phyloP scores from a whole-genome alignment of 2,329 filamentous ascomycete species.

The Aspergillus ochraceoroseus region DNA sequence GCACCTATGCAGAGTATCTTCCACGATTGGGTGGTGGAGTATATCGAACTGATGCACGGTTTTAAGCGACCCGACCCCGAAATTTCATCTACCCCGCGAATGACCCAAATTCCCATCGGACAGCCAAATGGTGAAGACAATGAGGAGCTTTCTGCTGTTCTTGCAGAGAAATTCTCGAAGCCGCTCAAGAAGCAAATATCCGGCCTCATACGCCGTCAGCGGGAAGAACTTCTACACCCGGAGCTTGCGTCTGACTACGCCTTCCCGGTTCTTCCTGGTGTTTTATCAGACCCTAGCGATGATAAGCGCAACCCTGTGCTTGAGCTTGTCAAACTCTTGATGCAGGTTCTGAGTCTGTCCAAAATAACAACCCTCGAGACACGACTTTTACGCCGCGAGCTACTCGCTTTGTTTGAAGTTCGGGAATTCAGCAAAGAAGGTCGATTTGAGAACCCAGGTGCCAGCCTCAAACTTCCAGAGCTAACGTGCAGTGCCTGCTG shows the following conservation, averaged over 20 bases:
- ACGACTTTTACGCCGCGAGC: conserved; percentile 78
- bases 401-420: conserved; percentile 85
- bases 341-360: conserved; percentile 87
- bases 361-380: conserved; percentile 87
- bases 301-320: conserved; percentile 69
- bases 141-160: conserved; percentile 59
- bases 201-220: conserved; percentile 74
- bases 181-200: conserved; percentile 85
- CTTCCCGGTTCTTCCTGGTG: conserved; percentile 68
- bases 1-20: conserved; percentile 74
- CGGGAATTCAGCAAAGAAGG: conserved; percentile 87
- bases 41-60: conserved; percentile 87
- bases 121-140: conserved; percentile 56
- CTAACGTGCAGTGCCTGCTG: conserved; percentile 89
- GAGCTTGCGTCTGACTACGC: conserved; percentile 81
- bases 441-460: conserved; percentile 80
- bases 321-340: conserved; percentile 85
- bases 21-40: conserved; percentile 88
- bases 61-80: conserved; percentile 68
- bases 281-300: conserved; percentile 47
- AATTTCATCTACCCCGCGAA: conserved; percentile 55
- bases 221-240: conserved; percentile 81
- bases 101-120: conserved; percentile 58
- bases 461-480: conserved; percentile 66
- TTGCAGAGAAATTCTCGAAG: conserved; percentile 79